phyloP scores from a whole-genome alignment of 257 asterid species.

The Solanum habrochaites region DNA sequence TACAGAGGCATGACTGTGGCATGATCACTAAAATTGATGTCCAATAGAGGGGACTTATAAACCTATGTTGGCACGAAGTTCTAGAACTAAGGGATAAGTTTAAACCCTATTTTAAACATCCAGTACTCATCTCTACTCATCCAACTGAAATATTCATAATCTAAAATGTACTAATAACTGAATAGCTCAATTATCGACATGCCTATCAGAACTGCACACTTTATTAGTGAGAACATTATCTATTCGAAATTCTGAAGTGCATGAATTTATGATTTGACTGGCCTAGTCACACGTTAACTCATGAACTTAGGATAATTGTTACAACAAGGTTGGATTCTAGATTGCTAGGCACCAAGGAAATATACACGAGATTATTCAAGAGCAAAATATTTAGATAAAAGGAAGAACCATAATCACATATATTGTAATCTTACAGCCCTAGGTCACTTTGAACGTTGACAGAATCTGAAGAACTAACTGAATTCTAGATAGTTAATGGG shows the following conservation, averaged over 20 bases:
- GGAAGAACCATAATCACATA: not conserved
- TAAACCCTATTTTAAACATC: too few species aligned
- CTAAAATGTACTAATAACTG: too few species aligned
- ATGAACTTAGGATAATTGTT: not conserved
- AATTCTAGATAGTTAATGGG: too few species aligned
- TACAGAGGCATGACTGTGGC: not conserved
- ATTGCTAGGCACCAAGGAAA: not conserved
- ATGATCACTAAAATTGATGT: not conserved
- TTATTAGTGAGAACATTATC: not conserved
- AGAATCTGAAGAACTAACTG: too few species aligned
- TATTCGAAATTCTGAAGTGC: too few species aligned
- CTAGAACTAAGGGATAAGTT: too few species aligned
- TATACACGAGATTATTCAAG: not conserved
- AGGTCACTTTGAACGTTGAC: not conserved
- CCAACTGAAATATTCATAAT: not conserved
- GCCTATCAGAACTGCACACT: not conserved
- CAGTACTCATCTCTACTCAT: too few species aligned
- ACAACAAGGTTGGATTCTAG: not conserved
- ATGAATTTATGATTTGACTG: not conserved
- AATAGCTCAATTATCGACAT: not conserved
- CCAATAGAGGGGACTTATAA: not conserved
- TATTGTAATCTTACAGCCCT: not conserved
- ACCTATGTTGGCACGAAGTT: fast-evolving
- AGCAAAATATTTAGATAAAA: not conserved
- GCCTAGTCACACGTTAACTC: not conserved